phyloP scores from a whole-genome alignment of 148 eudicot species.

The Amaranthus cruentus region DNA sequence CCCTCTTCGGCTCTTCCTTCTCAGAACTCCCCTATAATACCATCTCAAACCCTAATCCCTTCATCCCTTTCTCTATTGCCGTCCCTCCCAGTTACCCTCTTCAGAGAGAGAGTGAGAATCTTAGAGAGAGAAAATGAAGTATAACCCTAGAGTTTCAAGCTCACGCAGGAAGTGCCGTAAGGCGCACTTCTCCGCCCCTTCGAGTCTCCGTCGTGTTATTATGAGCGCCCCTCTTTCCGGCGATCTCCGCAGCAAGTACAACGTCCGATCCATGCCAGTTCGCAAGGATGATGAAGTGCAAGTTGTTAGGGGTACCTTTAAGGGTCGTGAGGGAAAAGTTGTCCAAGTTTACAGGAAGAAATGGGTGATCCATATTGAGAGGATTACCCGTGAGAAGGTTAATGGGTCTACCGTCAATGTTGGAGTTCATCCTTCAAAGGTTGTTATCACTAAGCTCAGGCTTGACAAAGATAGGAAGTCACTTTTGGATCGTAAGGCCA shows the following conservation, averaged over 20 bases:
- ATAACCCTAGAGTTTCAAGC: constrained; percentile 53
- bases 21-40: too few relatives aligned
- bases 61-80: background rate
- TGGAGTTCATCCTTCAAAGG: constrained; percentile 62
- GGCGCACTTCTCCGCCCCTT: constrained; percentile 72
- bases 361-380: constrained; percentile 74
- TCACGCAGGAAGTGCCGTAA: constrained; percentile 70
- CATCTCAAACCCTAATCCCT: constrained; percentile 12
- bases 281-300: constrained; percentile 81
- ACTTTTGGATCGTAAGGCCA: constrained; percentile 57
- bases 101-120: background rate
- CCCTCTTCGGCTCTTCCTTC: too few relatives aligned
- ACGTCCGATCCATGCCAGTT: constrained; percentile 63
- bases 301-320: constrained; percentile 62
- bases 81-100: constrained; percentile 2
- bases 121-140: constrained; percentile 43
- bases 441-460: constrained; percentile 56
- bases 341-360: constrained; percentile 70
- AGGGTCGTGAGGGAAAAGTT: constrained; percentile 71
- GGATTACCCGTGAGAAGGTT: constrained; percentile 73
- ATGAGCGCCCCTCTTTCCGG: constrained; percentile 66
- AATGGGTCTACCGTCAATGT: constrained; percentile 71
- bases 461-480: constrained; percentile 63
- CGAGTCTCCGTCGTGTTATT: constrained; percentile 52
- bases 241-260: constrained; percentile 65